Base-by-base conservation (phyloP, 164 flowering plant genomes). In the Macadamia tetraphylla region DNA sequence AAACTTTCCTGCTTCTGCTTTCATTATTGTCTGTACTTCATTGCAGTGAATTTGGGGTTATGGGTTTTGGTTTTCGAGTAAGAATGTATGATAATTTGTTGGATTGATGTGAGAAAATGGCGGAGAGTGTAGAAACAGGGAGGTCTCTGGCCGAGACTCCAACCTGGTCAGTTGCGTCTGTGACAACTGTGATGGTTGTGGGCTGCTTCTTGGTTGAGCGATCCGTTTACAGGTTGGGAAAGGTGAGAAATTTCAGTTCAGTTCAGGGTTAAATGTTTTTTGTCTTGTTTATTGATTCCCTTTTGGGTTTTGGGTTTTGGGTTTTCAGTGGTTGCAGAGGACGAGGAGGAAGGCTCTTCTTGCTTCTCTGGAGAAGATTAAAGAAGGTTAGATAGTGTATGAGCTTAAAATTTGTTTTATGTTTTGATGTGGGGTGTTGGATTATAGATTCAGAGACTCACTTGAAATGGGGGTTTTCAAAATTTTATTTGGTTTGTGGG, bases 91-190 rank as follows among this genome's bases (percentile, higher is more conserved):
- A 60, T 51, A 17, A 7, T 65, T 67, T 3, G 14, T 10, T 9
- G 56, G 64, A 42, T 15, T 63, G 58, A 23, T 46, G 71, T 23
- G 68, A 59, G 69, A 11, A 35, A 66, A 74, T 79, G 81, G 81
- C 62, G 66, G 74, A 40, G 35, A 55, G 70, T 42, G 13, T 82
- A 60, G 67, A 60, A 64, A 79, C 73, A 72, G 86, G 85, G 43
- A 85, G 96, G 76, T 94, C 98, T 30, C 78, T 91, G 73, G 85
- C 88, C 1, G 90, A 81, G 74, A 94, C 96, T 1, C 97, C 97
- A 9, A 88, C 97, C 6, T 94, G 94, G 86, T 77, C 90, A 2
- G 97, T 91, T 71, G 98, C 94, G 13, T 75, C 94, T 0, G 86
- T 90, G 6, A 81, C 89, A 11, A 84, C 97, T 7, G 88, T 87